Conservation (phyloP, 192 early-diverging fungal species). For the Dissophora ornata region DNA sequence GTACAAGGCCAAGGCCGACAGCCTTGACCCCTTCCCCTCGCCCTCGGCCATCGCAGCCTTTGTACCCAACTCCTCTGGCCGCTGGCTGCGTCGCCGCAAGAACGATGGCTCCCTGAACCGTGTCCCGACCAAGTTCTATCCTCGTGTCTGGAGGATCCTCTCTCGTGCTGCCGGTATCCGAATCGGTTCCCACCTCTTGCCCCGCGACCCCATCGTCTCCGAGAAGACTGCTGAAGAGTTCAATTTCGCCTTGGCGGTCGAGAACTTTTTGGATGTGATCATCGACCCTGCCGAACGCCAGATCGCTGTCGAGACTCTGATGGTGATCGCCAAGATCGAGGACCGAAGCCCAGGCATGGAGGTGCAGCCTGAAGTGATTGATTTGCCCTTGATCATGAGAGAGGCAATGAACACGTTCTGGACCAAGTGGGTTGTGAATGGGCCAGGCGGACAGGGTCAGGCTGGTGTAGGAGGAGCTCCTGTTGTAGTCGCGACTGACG, state of each 20-base stretch:
- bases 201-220: slow-evolving; percentile 79
- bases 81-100: slow-evolving; percentile 81
- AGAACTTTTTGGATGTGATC: slow-evolving; percentile 78
- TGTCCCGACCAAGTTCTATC: slow-evolving; percentile 82
- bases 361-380: slow-evolving; percentile 60
- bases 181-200: slow-evolving; percentile 70
- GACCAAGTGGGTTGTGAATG: slow-evolving; percentile 71
- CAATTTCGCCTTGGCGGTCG: slow-evolving; percentile 85
- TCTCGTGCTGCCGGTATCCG: slow-evolving; percentile 68
- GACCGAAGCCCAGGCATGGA: slow-evolving; percentile 72
- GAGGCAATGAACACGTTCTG: slow-evolving; percentile 78
- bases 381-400: slow-evolving; percentile 70
- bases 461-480: slow-evolving; percentile 11
- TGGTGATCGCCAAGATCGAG: slow-evolving; percentile 73
- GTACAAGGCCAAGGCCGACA: slow-evolving; percentile 57
- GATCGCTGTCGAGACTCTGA: slow-evolving; percentile 76
- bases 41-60: slow-evolving; percentile 58
- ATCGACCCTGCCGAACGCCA: slow-evolving; percentile 86
- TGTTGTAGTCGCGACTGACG: not conserved
- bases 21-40: slow-evolving; percentile 14
- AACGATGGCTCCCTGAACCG: slow-evolving; percentile 90
- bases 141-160: slow-evolving; percentile 80
- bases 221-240: slow-evolving; percentile 88
- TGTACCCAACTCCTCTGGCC: slow-evolving; percentile 63
- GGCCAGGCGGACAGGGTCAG: slow-evolving; percentile 40